Conservation (phyloP, 2,329 filamentous ascomycete species). For the Microcyclosporella mali region DNA sequence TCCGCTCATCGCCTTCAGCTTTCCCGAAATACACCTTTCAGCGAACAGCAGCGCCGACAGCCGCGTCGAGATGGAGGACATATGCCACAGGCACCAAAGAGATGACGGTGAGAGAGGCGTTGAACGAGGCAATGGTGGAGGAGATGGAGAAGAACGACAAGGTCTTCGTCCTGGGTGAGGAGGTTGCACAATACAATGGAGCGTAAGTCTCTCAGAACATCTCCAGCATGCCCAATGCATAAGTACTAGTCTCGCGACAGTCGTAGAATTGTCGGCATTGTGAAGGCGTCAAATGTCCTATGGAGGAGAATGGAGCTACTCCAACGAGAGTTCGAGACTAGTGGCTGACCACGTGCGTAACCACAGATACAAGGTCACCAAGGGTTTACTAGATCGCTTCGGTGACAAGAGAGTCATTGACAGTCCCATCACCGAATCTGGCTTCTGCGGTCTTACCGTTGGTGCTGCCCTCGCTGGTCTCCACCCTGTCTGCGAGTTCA, state of each 20-base stretch:
- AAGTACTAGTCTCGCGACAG: neutral
- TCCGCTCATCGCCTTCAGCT: constrained; percentile 51
- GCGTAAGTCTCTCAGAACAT: constrained; percentile 50
- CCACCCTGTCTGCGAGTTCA: constrained; percentile 96
- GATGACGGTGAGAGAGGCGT: constrained; percentile 91
- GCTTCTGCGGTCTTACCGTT: constrained; percentile 88
- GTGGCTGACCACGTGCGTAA: constrained; percentile 34
- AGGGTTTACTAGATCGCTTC: constrained; percentile 93
- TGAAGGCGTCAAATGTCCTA: too few species aligned
- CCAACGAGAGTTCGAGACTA: too few species aligned
- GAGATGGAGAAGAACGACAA: constrained; percentile 92
- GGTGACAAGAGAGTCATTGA: constrained; percentile 97
- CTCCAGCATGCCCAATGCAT: neutral
- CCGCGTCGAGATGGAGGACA: constrained; percentile 43
- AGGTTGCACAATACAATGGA: constrained; percentile 99
- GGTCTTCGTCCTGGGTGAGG: constrained; percentile 93
- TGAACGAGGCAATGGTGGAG: constrained; percentile 96
- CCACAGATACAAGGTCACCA: constrained; percentile 89
- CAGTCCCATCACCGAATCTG: constrained; percentile 95
- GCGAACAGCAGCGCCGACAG: constrained; percentile 42
- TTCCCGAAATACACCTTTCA: constrained; percentile 49
- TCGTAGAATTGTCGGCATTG: too few species aligned
- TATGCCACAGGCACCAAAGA: constrained; percentile 72
- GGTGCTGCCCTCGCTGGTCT: constrained; percentile 92
- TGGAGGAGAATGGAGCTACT: too few species aligned